These are phyloP conservation scores for rapeseed (Brassica napus) DNA, from an alignment of 345 rosid genomes.

Conservation along the genomic window DNA sequence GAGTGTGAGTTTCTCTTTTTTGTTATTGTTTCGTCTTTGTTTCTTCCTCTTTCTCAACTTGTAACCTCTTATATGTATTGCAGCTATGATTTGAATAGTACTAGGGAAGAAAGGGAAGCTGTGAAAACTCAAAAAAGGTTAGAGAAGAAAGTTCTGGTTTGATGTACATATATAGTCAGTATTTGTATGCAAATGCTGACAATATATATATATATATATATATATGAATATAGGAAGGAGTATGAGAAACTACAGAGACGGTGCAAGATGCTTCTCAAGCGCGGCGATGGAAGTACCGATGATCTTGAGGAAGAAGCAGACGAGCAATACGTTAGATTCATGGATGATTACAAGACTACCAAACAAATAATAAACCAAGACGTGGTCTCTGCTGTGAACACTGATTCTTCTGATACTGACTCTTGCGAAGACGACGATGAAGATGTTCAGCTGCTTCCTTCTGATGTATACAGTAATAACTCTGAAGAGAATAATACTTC, in stretches of 20 bases:
- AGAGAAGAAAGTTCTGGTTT: neutral
- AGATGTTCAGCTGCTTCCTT: slow-evolving; percentile 55
- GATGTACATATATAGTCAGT: neutral
- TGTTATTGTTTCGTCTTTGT: slow-evolving; percentile 1
- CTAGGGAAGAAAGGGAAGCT: slow-evolving; percentile 74
- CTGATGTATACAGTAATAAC: slow-evolving; percentile 44
- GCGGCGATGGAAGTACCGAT: slow-evolving; percentile 25
- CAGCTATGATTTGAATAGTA: slow-evolving; percentile 85
- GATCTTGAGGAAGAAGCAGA: slow-evolving; percentile 55
- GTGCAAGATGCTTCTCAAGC: slow-evolving; percentile 56
- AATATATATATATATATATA: neutral
- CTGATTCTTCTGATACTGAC: slow-evolving; percentile 88
- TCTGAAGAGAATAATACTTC: slow-evolving; percentile 44
- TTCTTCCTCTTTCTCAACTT: slow-evolving; percentile 2
- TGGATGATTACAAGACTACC: slow-evolving; percentile 48
- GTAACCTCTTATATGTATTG: slow-evolving; percentile 1
- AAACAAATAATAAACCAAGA: slow-evolving; percentile 51
- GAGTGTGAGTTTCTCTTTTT: slow-evolving; percentile 68
- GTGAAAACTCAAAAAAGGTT: slow-evolving; percentile 70
- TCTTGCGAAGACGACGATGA: slow-evolving; percentile 82
- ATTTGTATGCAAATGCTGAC: neutral
- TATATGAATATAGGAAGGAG: slow-evolving; percentile 61
- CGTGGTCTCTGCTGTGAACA: slow-evolving; percentile 54
- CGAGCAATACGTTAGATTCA: slow-evolving; percentile 45
- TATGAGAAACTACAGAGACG: slow-evolving; percentile 80